Conservation (phyloP, 257 asterid species). For the Sherardia arvensis region DNA sequence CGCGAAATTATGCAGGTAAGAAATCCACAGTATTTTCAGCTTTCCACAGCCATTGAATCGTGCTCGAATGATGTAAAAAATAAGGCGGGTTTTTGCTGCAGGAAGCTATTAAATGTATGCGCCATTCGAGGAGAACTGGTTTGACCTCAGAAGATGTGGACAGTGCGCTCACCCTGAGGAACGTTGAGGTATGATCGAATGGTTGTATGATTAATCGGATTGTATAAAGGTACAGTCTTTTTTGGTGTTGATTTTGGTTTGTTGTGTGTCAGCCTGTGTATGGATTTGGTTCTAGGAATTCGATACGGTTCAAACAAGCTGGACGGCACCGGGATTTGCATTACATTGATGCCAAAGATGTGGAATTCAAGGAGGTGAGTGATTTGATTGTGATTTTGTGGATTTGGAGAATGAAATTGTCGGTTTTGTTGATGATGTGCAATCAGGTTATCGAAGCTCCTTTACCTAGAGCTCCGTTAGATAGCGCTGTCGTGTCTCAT, state of each 20-base stretch:
- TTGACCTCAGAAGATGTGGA: conserved; percentile 86
- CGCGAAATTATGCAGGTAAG: conserved; percentile 98
- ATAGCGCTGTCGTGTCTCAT: conserved; percentile 68
- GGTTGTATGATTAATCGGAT: background rate
- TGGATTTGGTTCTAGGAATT: conserved; percentile 92
- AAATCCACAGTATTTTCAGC: background rate
- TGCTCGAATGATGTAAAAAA: background rate
- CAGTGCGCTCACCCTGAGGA: conserved; percentile 80
- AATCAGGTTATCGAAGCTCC: conserved; percentile 91
- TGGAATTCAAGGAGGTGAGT: conserved; percentile 89
- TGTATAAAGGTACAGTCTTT: background rate
- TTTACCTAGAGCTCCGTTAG: conserved; percentile 87
- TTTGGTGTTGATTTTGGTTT: conserved; percentile 16
- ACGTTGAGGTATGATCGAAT: conserved; percentile 58
- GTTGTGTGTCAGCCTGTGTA: conserved; percentile 55
- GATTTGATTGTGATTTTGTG: conserved; percentile 6
- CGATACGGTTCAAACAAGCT: conserved; percentile 78
- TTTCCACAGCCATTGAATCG: background rate
- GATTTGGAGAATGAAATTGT: background rate
- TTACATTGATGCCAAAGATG: conserved; percentile 77
- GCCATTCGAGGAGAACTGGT: conserved; percentile 90
- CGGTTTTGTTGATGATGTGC: conserved; percentile 4
- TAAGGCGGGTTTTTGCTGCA: conserved; percentile 10
- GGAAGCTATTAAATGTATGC: conserved; percentile 98
- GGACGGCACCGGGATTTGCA: conserved; percentile 91